Percentiles rank a stretch among this genome's conserved stretches.
Evolutionary conservation across 257 asterid species (phyloP).

Genomic region (Petunia axillaris): DNA sequence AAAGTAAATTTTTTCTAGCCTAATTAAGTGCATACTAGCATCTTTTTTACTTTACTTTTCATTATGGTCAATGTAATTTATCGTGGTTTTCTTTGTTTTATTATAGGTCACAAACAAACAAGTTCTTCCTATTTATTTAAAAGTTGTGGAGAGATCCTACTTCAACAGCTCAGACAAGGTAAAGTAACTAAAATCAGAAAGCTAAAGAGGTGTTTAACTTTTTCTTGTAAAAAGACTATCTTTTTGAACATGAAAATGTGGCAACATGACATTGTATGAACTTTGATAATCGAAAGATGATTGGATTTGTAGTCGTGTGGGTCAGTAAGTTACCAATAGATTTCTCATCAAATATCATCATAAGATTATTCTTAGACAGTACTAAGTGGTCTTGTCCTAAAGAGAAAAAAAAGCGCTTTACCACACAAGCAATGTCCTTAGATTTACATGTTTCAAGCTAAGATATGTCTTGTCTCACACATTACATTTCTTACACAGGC

Average conservation of each 20-base stretch:
- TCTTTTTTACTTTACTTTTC: background rate
- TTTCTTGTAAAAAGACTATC: background rate
- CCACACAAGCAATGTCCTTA: conserved; percentile 37
- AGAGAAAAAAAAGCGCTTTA: conserved; percentile 27
- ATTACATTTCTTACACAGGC: conserved; percentile 45
- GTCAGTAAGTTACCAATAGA: conserved; percentile 6
- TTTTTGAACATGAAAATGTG: background rate
- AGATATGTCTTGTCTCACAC: conserved; percentile 55
- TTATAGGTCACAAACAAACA: conserved; percentile 81
- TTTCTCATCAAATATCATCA: conserved; percentile 38
- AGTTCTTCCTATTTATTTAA: conserved; percentile 84
- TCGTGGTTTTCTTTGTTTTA: conserved; percentile 23
- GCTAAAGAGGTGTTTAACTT: conserved; percentile 4
- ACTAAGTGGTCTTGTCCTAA: conserved; percentile 43
- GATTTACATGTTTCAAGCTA: conserved; percentile 43
- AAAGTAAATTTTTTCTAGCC: conserved; percentile 40
- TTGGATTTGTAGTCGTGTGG: conserved; percentile 41
- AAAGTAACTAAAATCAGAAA: conserved; percentile 13
- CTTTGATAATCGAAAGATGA: conserved; percentile 45
- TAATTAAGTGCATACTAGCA: background rate
- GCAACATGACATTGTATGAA: conserved; percentile 26
- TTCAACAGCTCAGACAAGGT: conserved; percentile 98
- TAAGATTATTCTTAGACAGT: conserved; percentile 47
- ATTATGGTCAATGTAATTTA: conserved; percentile 31
- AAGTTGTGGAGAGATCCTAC: conserved; percentile 88